These are phyloP conservation scores for Agastache rugosa DNA, from an alignment of 257 asterid genomes.

Conservation along the genomic window DNA sequence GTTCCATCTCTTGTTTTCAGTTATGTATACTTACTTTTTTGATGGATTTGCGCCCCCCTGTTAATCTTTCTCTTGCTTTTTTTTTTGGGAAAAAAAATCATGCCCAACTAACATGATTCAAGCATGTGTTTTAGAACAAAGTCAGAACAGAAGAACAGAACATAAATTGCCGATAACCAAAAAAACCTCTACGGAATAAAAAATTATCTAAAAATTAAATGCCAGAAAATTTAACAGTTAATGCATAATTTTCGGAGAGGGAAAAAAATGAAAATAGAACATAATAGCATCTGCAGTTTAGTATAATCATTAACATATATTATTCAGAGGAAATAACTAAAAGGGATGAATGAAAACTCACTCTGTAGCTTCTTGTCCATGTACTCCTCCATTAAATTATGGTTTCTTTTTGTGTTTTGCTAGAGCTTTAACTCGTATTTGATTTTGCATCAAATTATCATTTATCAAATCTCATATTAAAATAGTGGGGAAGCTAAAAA, in stretches of 20 bases:
- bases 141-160: no score
- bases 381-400: slow-evolving; percentile 49
- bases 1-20: no score
- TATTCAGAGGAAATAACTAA: not conserved
- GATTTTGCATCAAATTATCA: not conserved
- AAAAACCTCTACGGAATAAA: no score
- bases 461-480: not conserved
- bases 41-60: no score
- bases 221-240: not conserved
- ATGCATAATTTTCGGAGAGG: not conserved
- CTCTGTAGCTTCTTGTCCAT: slow-evolving; percentile 97
- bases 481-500: not conserved
- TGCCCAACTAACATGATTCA: not conserved
- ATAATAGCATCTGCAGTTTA: not conserved
- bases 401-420: not conserved
- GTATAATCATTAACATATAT: not conserved
- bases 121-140: not conserved
- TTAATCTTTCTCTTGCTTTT: no score
- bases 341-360: slow-evolving; percentile 40
- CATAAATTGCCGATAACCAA: not conserved
- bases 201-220: not conserved
- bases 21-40: no score
- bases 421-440: not conserved
- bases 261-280: not conserved
- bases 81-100: not conserved